phyloP scores from a whole-genome alignment of 2,329 filamentous ascomycete species.

The Falciphora oryzae region DNA sequence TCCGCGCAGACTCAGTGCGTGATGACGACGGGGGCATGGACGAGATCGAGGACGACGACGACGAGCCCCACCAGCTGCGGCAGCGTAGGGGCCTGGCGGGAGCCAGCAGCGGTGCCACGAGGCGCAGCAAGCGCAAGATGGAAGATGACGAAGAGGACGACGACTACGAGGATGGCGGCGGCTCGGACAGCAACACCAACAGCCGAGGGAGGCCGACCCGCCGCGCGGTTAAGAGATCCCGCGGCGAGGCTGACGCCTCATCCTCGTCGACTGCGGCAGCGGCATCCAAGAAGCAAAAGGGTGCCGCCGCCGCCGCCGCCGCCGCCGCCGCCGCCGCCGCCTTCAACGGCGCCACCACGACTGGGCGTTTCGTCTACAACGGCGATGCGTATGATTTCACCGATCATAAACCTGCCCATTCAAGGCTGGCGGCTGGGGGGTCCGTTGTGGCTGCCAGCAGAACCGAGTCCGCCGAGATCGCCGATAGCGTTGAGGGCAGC shows the following conservation, averaged over 20 bases:
- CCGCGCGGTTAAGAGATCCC: neutral
- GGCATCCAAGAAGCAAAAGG: neutral
- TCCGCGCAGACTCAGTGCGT: slow-evolving; percentile 4
- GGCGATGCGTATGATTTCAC: neutral
- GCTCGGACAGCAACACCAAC: slow-evolving; percentile 5
- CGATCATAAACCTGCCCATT: neutral
- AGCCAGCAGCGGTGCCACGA: neutral
- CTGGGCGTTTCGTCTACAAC: neutral
- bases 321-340: neutral
- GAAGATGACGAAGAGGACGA: slow-evolving; percentile 6
- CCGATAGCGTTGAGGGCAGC: neutral
- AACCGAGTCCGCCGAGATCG: neutral
- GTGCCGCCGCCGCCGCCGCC: slow-evolving; percentile 2
- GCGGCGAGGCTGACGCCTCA: neutral
- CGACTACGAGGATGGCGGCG: slow-evolving; percentile 7
- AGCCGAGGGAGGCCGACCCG: neutral
- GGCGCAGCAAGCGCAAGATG: slow-evolving; percentile 14
- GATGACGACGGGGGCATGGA: slow-evolving; percentile 16
- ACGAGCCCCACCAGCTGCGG: neutral
- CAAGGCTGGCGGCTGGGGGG: neutral
- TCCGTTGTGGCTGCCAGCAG: neutral
- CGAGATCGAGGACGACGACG: neutral
- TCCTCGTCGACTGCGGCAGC: neutral
- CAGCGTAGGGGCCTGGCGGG: neutral
- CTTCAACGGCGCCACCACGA: neutral